Conservation (phyloP, 2,329 filamentous ascomycete species). For the Neoarthrinium moseri region DNA sequence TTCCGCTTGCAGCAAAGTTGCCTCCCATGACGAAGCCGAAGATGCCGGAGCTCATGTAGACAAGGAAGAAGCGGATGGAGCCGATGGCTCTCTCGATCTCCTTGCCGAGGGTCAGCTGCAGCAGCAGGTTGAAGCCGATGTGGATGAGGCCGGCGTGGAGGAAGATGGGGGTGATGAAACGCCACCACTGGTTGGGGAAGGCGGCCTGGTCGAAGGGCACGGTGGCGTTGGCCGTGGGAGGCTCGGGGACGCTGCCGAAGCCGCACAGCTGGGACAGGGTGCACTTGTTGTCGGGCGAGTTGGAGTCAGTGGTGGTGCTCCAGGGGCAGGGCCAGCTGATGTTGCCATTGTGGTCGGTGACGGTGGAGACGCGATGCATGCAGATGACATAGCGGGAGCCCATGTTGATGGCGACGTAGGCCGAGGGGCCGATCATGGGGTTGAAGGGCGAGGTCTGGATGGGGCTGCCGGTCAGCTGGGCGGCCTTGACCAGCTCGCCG, state of each 20-base stretch:
- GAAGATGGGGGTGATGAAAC: conserved; percentile 95
- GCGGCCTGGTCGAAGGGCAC: conserved; percentile 47
- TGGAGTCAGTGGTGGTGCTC: conserved; percentile 58
- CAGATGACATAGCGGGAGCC: conserved; percentile 89
- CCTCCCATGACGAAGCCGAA: conserved; percentile 95
- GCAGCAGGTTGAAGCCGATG: conserved; percentile 90
- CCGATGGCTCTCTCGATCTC: conserved; percentile 94
- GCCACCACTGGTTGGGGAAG: conserved; percentile 90
- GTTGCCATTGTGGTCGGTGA: conserved; percentile 50
- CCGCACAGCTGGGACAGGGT: conserved; percentile 79
- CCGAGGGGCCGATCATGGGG: conserved; percentile 93
- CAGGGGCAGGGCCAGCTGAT: conserved; percentile 80
- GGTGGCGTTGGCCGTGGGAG: conserved; percentile 40
- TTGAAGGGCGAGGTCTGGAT: conserved; percentile 89
- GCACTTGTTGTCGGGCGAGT: conserved; percentile 56
- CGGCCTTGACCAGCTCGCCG: conserved; percentile 82
- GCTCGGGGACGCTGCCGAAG: conserved; percentile 70
- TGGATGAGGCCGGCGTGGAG: conserved; percentile 92
- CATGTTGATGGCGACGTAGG: conserved; percentile 93
- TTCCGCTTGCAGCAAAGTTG: conserved; percentile 81
- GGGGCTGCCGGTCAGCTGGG: conserved; percentile 72
- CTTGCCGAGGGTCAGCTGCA: conserved; percentile 84
- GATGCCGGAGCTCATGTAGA: conserved; percentile 89
- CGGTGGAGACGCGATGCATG: conserved; percentile 78
- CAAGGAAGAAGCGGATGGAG: conserved; percentile 79